Evolutionary conservation across 441 rosid genomes (phyloP), one percentile per base, ranked within the genome.

Genomic region (Erodium moschatum): DNA sequence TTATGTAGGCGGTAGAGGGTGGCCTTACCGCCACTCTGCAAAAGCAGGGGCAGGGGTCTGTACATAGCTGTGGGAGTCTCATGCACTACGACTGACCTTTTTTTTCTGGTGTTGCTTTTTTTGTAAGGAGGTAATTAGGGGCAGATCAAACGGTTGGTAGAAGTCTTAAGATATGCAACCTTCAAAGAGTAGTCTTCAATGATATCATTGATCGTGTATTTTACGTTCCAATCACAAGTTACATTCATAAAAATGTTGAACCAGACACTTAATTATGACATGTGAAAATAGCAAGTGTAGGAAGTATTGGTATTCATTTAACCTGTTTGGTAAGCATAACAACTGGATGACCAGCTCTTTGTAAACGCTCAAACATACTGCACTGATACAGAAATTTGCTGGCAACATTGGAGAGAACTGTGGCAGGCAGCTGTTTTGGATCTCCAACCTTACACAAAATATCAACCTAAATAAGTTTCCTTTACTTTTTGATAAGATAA

Each of bases 291-390:
- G 20, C 42, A 63, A 67, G 11, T 70, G 62, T 33, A 40, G 9
- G 44, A 67, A 73, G 15, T 69, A 58, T 56, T 18, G 71, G 18
- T 42, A 62, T 68, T 58, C 68, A 46, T 65, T 27, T 69, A 74
- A 92, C 99, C 96, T 95, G 99, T 69, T 87, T 84, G 62, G 96
- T 90, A 78, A 95, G 98, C 97, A 95, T 92, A 68, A 85, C 81
- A 77, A 95, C 96, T 70, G 95, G 93, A 80, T 90, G 82, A 67
- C 98, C 97, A 74, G 98, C 99, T 78, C 83, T 89, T 78, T 95
- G 99, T 70, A 95, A 76, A 56, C 99, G 97, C 83, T 95, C 99
- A 81, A 95, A 95, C 99, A 95, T 95, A 86, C 99, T 95, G 84
- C 99, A 95, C 50, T 89, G 87, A 65, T 81, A 95, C 63, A 83